Base-by-base conservation (phyloP, 192 early-diverging fungal species). In the Podochytrium sp. region DNA sequence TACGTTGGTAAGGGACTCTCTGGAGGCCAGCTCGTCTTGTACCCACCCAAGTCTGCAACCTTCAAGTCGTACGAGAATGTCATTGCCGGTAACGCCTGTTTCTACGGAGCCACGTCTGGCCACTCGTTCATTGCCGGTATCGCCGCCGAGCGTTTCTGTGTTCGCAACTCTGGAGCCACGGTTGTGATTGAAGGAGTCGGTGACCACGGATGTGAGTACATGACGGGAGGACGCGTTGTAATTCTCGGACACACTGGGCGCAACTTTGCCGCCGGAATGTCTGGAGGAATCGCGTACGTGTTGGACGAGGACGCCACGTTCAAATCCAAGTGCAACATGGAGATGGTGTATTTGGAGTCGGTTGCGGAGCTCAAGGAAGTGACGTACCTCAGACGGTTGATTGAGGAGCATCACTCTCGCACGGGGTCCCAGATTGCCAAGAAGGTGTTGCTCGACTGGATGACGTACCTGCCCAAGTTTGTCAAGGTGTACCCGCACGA, bases 181-280 rank as follows among this genome's bases (percentile, higher is more conserved):
- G 95, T 95, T 43, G 96, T 99, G 4, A 92, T 95, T 39, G 97
- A 99, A 81, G 97, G 97, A 69, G 90, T 91, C 32, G 97, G 97
- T 74, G 97, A 99, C 86, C 97, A 99, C 79, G 97, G 96, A 61
- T 98, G 96, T 83, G 97, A 99, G 87, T 99, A 99, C 86, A 99
- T 99, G 97, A 99, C 97, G 5, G 97, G 97, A 51, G 97, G 97
- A 51, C 87, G 95, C 41, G 91, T 93, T 41, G 85, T 99, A 34
- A 89, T 99, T 37, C 85, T 99, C 5, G 97, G 96, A 71, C 59
- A 61, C 32, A 92, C 92, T 25, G 97, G 97, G 12, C 90, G 95
- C 76, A 99, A 99, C 88, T 98, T 99, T 87, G 97, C 97, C 25
- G 97, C 97, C 20, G 97, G 97, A 79, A 99, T 99, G 97, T 90